These are phyloP conservation scores for Candida broadrunensis DNA, from an alignment of 805 yeast genomes.

Conservation along the genomic window DNA sequence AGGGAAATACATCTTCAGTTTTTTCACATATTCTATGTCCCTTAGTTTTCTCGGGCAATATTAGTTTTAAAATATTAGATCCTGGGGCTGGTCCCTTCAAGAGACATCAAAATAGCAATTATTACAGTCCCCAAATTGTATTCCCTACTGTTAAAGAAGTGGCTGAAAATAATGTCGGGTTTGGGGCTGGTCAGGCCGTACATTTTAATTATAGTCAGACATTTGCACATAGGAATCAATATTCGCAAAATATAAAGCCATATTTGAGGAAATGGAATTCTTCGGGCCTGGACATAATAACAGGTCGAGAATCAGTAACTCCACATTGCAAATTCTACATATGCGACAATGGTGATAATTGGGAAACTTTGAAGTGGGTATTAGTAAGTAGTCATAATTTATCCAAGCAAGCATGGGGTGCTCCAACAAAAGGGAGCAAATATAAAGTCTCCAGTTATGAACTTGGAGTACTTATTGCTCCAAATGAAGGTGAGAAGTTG, in stretches of 20 bases:
- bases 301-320: conserved; percentile 40
- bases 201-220: conserved; percentile 39
- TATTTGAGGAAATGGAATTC: conserved; percentile 46
- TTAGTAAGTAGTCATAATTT: conserved; percentile 72
- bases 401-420: conserved; percentile 83
- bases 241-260: conserved; percentile 36
- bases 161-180: conserved; percentile 41
- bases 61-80: conserved; percentile 16
- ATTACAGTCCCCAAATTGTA: conserved; percentile 34
- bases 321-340: conserved; percentile 72
- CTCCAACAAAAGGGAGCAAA: conserved; percentile 9
- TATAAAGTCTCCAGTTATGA: conserved; percentile 37
- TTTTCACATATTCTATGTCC: conserved; percentile 50
- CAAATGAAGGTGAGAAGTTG: conserved; percentile 19
- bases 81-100: conserved; percentile 22
- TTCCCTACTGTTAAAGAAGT: conserved; percentile 46
- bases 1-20: conserved; percentile 32
- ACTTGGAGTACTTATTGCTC: conserved; percentile 29
- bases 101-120: conserved; percentile 18
- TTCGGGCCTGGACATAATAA: conserved; percentile 5
- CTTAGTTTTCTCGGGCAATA: conserved; percentile 29
- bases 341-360: conserved; percentile 49
- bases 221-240: conserved; percentile 28
- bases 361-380: conserved; percentile 60
- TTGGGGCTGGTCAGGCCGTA: conserved; percentile 47